Base-by-base conservation (phyloP, 2,329 filamentous ascomycete genomes). In the Cladosporium sp. region DNA sequence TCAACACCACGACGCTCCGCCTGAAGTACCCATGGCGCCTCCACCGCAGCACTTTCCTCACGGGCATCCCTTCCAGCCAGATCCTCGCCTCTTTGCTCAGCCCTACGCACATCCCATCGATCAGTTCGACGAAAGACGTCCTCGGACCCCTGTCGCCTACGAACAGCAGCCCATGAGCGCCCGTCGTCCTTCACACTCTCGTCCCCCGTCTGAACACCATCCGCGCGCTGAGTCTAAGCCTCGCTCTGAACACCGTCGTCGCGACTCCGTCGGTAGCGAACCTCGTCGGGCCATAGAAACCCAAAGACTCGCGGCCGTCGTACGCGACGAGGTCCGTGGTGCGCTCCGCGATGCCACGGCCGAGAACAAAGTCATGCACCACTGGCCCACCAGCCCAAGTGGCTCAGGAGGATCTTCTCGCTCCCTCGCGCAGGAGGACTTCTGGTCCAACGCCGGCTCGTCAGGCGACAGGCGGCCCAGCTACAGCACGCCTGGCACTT, bases 351-450 rank as follows among this genome's bases (percentile, higher is more conserved):
- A 48, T 5, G 52, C 42, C 5, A 40, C 39, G 7, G 40, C 52
- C 6, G 25, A 44, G 10, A 36, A 55, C 20, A 55, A 55, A 47
- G 52, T 55, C 39, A 20, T 44, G 22, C 20, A 36, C 40, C 15
- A 24, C 19, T 55, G 52, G 52, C 52, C 32, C 34, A 52, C 49
- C 22, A 52, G 49, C 22, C 20, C 20, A 52, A 35, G 36, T 20
- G 42, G 42, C 13, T 45, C 42, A 2, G 42, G 22, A 28, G 42
- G 42, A 10, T 51, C 34, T n/a, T 51, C 48, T n/a, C 36, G 24
- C 15, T 53, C 50, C n/a, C 12, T 36, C 4, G 4, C 7, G 9
- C 36, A 28, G 1, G 50, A 53, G 1, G 50, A 53, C n/a, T 17
- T 32, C 36, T 53, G 50, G 50, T 42, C 50, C 3, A 28, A 42